These are phyloP conservation scores for Gelatoporia subvermispora DNA, from an alignment of 768 basidiomycete genomes.

Conservation along the genomic window DNA sequence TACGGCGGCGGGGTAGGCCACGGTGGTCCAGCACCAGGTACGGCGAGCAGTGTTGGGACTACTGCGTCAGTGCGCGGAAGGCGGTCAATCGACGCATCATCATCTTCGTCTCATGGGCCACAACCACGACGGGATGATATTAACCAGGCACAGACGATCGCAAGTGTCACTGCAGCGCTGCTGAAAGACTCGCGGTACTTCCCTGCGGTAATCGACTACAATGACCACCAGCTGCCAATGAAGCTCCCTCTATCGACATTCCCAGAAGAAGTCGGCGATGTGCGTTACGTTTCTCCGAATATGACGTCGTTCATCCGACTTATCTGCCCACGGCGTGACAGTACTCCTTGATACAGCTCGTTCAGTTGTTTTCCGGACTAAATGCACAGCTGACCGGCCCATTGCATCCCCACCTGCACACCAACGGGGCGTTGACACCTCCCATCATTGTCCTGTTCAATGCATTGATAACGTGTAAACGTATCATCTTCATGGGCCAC, in stretches of 20 bases:
- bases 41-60: conserved; percentile 23
- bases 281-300: conserved; percentile 35
- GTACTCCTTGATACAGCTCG: conserved; percentile 90
- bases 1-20: conserved; percentile 16
- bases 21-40: conserved; percentile 1
- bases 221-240: conserved; percentile 80
- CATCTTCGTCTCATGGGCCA: conserved; percentile 53
- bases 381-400: conserved; percentile 63
- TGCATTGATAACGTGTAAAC: conserved; percentile 89
- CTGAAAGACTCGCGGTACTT: conserved; percentile 93
- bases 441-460: conserved; percentile 96
- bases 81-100: conserved; percentile 66
- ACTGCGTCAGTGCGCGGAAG: conserved; percentile 37
- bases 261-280: conserved; percentile 94
- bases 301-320: background rate
- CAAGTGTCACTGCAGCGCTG: conserved; percentile 11
- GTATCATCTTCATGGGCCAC: conserved; percentile 94
- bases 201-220: conserved; percentile 80
- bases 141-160: conserved; percentile 14
- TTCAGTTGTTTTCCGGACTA: conserved; percentile 72
- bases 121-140: conserved; percentile 16
- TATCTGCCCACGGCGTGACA: conserved; percentile 28
- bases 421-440: conserved; percentile 84
- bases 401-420: conserved; percentile 88
- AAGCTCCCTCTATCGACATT: conserved; percentile 88